A percentile compares a stretch with the other conserved stretches of the same genome.
Evolutionary conservation across 768 basidiomycete species (phyloP).

Genomic region (Sporobolomyces phaffii): DNA sequence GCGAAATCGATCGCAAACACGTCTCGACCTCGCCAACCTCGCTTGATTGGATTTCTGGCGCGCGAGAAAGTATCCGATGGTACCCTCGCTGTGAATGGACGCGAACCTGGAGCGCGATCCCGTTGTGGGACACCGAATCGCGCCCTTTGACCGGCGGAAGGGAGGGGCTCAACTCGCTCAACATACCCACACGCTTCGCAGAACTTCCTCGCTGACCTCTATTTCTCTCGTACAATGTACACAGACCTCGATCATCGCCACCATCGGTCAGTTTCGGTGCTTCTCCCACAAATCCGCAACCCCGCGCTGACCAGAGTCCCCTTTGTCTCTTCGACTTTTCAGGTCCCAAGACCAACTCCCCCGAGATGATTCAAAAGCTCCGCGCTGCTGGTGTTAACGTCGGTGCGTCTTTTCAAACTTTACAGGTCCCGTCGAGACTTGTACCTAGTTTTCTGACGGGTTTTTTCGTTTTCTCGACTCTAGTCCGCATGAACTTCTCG

Average conservation of each 20-base stretch:
- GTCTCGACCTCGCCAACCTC: neutral
- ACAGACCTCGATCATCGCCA: constrained; percentile 95
- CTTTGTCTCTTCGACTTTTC: neutral
- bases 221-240: neutral
- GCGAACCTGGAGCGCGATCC: neutral
- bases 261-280: constrained; percentile 66
- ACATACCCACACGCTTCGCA: neutral
- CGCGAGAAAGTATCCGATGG: neutral
- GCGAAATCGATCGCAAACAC: too few relatives aligned
- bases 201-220: neutral
- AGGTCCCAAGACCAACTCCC: constrained; percentile 91
- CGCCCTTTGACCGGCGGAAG: neutral
- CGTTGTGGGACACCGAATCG: neutral
- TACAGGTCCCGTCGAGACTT: too few relatives aligned
- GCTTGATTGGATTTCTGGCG: neutral
- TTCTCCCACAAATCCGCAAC: neutral
- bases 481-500: constrained; percentile 99
- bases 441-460: too few relatives aligned
- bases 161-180: constrained; percentile 11
- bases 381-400: constrained; percentile 93
- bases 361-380: constrained; percentile 78
- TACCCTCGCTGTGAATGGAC: too few relatives aligned
- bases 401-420: constrained; percentile 58
- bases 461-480: too few relatives aligned
- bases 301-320: neutral